Percentiles rank a stretch among this genome's conserved stretches.
Evolutionary conservation across 2,329 filamentous ascomycete genomes (phyloP).

Genomic region (Blastomyces parvus): DNA sequence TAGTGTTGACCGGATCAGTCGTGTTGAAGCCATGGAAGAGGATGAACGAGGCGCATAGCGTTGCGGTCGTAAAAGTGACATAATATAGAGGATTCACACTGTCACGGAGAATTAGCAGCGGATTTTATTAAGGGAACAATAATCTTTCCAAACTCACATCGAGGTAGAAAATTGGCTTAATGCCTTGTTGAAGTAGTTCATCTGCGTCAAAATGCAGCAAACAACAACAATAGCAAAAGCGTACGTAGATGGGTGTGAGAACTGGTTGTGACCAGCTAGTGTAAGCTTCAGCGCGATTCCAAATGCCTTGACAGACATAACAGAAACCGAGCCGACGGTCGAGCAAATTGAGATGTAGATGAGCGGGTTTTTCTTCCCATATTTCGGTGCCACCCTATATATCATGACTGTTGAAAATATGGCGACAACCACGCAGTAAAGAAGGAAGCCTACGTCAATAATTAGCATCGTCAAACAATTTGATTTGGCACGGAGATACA

Average conservation of each 20-base stretch:
- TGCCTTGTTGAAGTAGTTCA: slow-evolving; percentile 99
- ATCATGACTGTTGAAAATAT: slow-evolving; percentile 91
- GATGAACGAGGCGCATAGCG: slow-evolving; percentile 88
- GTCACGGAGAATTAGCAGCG: slow-evolving; percentile 21
- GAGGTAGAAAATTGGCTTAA: slow-evolving; percentile 94
- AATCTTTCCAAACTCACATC: slow-evolving; percentile 55
- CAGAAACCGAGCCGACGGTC: slow-evolving; percentile 89
- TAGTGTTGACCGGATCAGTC: slow-evolving; percentile 78
- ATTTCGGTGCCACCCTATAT: slow-evolving; percentile 77
- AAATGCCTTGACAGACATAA: slow-evolving; percentile 99
- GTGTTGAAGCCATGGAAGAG: slow-evolving; percentile 96
- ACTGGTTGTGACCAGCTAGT: slow-evolving; percentile 87
- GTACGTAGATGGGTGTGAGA: slow-evolving; percentile 88
- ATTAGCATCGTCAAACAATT: slow-evolving; percentile 9
- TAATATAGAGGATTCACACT: slow-evolving; percentile 96
- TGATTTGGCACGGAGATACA: slow-evolving; percentile 3
- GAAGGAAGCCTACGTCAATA: slow-evolving; percentile 60
- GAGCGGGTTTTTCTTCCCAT: slow-evolving; percentile 91
- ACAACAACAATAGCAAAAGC: slow-evolving; percentile 89
- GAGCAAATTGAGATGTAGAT: slow-evolving; percentile 98
- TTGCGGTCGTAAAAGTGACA: slow-evolving; percentile 92
- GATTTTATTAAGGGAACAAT: background rate
- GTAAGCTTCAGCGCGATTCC: slow-evolving; percentile 96
- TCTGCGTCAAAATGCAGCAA: slow-evolving; percentile 94
- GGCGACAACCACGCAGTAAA: slow-evolving; percentile 72